Evolutionary conservation across 2,329 filamentous ascomycete species (phyloP).

Genomic region (Exserohilum rostratum): DNA sequence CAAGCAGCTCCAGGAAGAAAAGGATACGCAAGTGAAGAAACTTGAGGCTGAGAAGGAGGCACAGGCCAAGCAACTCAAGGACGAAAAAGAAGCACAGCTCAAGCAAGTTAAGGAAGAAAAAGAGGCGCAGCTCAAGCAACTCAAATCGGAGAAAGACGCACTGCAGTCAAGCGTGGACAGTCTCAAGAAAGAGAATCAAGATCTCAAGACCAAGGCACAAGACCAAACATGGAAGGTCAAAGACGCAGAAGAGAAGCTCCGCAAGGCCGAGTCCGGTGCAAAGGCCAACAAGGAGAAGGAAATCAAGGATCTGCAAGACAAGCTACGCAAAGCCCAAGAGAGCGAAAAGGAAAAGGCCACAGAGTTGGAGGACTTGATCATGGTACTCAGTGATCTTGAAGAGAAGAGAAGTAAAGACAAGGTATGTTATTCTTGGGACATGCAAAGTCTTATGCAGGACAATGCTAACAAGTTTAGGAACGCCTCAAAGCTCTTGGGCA

Average conservation of each 20-base stretch:
- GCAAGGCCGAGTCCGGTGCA: slow-evolving; percentile 24
- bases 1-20: slow-evolving; percentile 47
- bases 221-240: slow-evolving; percentile 51
- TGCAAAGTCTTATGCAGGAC: neutral
- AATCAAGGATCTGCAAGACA: slow-evolving; percentile 55
- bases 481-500: slow-evolving; percentile 55
- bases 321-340: slow-evolving; percentile 46
- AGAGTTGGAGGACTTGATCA: slow-evolving; percentile 57
- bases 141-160: slow-evolving; percentile 8
- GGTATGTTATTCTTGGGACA: slow-evolving; percentile 23
- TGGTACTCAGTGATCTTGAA: slow-evolving; percentile 56
- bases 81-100: slow-evolving; percentile 34
- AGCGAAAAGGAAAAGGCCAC: slow-evolving; percentile 51
- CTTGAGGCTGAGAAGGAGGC: slow-evolving; percentile 31
- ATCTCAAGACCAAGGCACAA: slow-evolving; percentile 51
- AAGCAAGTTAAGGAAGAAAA: slow-evolving; percentile 18
- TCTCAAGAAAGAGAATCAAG: slow-evolving; percentile 21
- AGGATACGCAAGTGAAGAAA: slow-evolving; percentile 33
- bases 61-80: neutral
- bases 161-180: slow-evolving; percentile 26
- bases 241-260: slow-evolving; percentile 56
- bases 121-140: neutral
- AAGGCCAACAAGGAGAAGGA: slow-evolving; percentile 21
- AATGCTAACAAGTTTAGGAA: slow-evolving; percentile 42
- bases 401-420: slow-evolving; percentile 52